Conservation (phyloP, 352 stramenopile species). For the Plasmopara muralis region DNA sequence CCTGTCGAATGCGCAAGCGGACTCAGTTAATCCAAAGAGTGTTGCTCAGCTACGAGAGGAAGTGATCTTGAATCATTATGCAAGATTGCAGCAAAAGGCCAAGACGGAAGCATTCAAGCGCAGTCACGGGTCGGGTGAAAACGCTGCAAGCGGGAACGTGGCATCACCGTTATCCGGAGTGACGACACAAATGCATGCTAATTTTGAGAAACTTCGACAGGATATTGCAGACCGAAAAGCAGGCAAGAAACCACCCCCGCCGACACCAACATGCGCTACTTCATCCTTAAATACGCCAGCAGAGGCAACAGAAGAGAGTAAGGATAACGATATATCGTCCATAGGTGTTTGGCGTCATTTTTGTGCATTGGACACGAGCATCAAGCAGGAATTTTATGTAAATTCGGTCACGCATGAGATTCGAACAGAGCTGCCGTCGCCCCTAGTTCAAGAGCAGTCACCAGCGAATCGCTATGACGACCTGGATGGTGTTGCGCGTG, state of each 20-base stretch:
- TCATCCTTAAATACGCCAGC: slow-evolving; percentile 13
- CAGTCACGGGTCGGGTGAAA: slow-evolving; percentile 14
- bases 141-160: slow-evolving; percentile 17
- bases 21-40: slow-evolving; percentile 73
- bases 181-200: slow-evolving; percentile 56
- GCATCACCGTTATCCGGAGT: slow-evolving; percentile 30
- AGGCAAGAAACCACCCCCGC: slow-evolving; percentile 20
- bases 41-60: slow-evolving; percentile 52
- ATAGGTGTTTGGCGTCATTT: slow-evolving; percentile 65
- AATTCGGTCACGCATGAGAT: slow-evolving; percentile 73
- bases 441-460: slow-evolving; percentile 45
- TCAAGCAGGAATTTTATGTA: slow-evolving; percentile 70
- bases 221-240: slow-evolving; percentile 60
- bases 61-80: slow-evolving; percentile 61
- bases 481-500: slow-evolving; percentile 17
- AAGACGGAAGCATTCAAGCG: slow-evolving; percentile 34
- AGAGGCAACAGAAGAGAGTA: slow-evolving; percentile 9
- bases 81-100: slow-evolving; percentile 57
- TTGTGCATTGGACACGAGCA: slow-evolving; percentile 40
- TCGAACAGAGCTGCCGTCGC: slow-evolving; percentile 45
- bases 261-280: slow-evolving; percentile 10
- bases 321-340: slow-evolving; percentile 14
- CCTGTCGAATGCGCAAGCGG: slow-evolving; percentile 69
- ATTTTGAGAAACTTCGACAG: slow-evolving; percentile 66
- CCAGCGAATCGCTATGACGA: slow-evolving; percentile 51